Base-by-base conservation (phyloP, 129 eudicot genomes). In the Lactuca sativa region DNA sequence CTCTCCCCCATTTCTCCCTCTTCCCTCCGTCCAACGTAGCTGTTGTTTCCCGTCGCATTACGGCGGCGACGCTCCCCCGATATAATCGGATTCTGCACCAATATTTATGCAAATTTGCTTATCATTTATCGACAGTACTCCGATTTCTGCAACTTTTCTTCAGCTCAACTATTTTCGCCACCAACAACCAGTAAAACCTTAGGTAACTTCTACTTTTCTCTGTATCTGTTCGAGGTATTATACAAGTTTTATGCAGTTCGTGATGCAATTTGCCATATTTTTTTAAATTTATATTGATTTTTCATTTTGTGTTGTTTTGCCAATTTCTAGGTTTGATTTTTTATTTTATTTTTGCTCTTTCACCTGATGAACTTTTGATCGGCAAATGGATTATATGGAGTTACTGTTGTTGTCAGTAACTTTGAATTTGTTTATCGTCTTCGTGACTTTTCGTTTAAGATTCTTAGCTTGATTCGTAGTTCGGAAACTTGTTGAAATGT, bases 41-140 rank as follows among this genome's bases (percentile, higher is more conserved):
- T 72, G 76, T 84, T 86, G 90, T 82, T 73, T 68, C 73, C 90
- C 92, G 84, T 66, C 70, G 83, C 70, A 33, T 62, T 8, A 43
- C 84, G 85, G 71, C 81, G 88, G 71, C 83, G 71, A 51, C 72
- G 55, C 76, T 73, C 58, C 40, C 5, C 58, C 72, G 31, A 16
- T 57, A 49, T 31, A 65, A 40, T 43, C 32, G 33, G 64, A 64
- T 59, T 62, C 63, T 32, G 16, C 9, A 31, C 44, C 18, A 64
- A 54, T 34, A 52, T 4, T 18, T 17, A 11, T 9, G 54, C 48
- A 40, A 41, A 5, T 31, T 31, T 64, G 14, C 15, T 44, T 38
- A 38, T 66, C 37, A 37, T 10, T 64, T 54, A 53, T 55, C 48
- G 13, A 56, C 62, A 4, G 2, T 32, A 56, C 71, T 64, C 55